Evolutionary conservation across 148 eudicot species (phyloP), one percentile per base, ranked within the genome.

Genomic region (Camellia japonica): DNA sequence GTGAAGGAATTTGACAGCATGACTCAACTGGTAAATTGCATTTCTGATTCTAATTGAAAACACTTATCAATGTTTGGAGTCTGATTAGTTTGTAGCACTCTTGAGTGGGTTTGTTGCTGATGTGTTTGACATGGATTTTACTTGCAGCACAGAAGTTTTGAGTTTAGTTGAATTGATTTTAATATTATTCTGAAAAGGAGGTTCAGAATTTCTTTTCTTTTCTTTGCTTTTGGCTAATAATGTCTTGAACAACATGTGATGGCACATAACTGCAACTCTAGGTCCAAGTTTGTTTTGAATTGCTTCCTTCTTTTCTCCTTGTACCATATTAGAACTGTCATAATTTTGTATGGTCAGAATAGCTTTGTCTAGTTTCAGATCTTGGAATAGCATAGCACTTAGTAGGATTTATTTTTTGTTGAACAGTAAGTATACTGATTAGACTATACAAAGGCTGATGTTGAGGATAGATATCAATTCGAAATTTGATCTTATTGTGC

Each of bases 1-100:
- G 83, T 89, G 67, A 87, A 86, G 83, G 87, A 87, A 79, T 90
- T 76, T 61, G 89, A 90, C 76, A 86, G 89, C 87, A 87, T 87
- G 89, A 87, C 87, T 66, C 87, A 83, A 68, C 85, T 90, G 90
- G 92, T 90, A 86, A 83, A 16, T 73, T 46, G 54, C 16, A 69
- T 79, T 59, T 69, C 46, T 43, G 7, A 51, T 70, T 68, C 19
- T 16, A n/a, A 2, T 43, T 59, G 56, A 12, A 30, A 7, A 64
- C 80, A 30, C 64, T 38, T 78, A 12, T 23, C 73, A 3, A 78
- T 16, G 8, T 67, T 11, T 56, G 23, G 58, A 68, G 13, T 67
- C 62, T 66, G 18, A 23, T 77, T 55, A 10, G 12, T 14, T 59
- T 44, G 49, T 55, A 3, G 54, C 58, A 20, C 41, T 16, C 77